Percentiles rank a stretch among this genome's conserved stretches.
Evolutionary conservation across 768 basidiomycete genomes (phyloP).

Genomic region (Suillus occidentalis): DNA sequence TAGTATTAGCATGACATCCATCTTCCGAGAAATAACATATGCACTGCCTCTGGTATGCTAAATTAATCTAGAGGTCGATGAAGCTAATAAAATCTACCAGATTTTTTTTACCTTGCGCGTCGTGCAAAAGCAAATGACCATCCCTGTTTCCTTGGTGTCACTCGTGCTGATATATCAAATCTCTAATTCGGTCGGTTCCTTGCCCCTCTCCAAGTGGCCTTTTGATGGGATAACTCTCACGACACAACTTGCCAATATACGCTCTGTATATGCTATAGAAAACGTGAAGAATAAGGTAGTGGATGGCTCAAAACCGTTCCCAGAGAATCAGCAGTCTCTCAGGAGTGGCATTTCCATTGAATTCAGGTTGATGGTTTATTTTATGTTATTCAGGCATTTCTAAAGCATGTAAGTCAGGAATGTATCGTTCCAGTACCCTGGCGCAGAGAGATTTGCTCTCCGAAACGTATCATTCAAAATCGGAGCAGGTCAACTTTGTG

Average conservation of each 20-base stretch:
- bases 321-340: constrained; percentile 45
- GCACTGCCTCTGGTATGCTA: constrained; percentile 42
- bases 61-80: neutral
- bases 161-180: neutral
- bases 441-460: constrained; percentile 49
- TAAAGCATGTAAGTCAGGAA: constrained; percentile 39
- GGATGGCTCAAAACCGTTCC: constrained; percentile 52
- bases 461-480: constrained; percentile 69
- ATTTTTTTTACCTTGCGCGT: neutral
- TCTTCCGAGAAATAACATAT: constrained; percentile 54
- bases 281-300: constrained; percentile 58
- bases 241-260: constrained; percentile 36
- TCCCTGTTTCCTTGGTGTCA: neutral
- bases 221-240: no score
- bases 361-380: constrained; percentile 47
- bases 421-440: constrained; percentile 73
- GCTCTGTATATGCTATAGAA: constrained; percentile 59
- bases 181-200: neutral
- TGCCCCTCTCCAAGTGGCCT: neutral
- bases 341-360: constrained; percentile 54
- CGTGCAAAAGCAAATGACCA: neutral
- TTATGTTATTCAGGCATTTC: constrained; percentile 11
- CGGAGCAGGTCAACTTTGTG: constrained; percentile 69
- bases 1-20: constrained; percentile 31
- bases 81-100: neutral